phyloP scores from a whole-genome alignment of 352 stramenopile genomes.

The Phytopythium sindhum region DNA sequence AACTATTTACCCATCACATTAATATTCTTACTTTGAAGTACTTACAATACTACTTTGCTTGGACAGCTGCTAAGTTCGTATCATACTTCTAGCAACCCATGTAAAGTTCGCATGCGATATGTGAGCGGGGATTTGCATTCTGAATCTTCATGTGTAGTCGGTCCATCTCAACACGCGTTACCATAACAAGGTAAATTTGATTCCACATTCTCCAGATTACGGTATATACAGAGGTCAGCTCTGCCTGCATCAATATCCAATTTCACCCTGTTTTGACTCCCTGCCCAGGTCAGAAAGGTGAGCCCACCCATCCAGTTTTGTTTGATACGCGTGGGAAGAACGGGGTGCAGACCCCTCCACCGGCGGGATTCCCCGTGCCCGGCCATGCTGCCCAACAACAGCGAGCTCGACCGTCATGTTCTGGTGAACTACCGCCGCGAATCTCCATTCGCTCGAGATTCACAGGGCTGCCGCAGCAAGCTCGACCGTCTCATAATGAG shows the following conservation, averaged over 20 bases:
- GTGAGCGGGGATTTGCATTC: not conserved
- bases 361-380: not conserved
- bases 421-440: not conserved
- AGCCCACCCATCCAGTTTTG: not conserved
- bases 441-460: not conserved
- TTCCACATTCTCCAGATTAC: not conserved
- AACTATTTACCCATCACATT: too few relatives aligned
- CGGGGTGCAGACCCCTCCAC: not conserved
- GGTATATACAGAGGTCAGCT: not conserved
- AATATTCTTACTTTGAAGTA: too few relatives aligned
- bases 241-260: not conserved
- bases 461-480: not conserved
- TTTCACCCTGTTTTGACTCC: not conserved
- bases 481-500: not conserved
- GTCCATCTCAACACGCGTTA: not conserved
- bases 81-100: too few relatives aligned
- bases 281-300: not conserved
- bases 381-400: not conserved
- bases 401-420: not conserved
- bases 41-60: too few relatives aligned
- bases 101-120: not conserved
- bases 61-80: too few relatives aligned
- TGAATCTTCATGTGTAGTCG: not conserved
- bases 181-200: not conserved
- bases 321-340: slow-evolving; percentile 1